Conservation (phyloP, 192 early-diverging fungal genomes). For the Rhizoclosmatium sp. region DNA sequence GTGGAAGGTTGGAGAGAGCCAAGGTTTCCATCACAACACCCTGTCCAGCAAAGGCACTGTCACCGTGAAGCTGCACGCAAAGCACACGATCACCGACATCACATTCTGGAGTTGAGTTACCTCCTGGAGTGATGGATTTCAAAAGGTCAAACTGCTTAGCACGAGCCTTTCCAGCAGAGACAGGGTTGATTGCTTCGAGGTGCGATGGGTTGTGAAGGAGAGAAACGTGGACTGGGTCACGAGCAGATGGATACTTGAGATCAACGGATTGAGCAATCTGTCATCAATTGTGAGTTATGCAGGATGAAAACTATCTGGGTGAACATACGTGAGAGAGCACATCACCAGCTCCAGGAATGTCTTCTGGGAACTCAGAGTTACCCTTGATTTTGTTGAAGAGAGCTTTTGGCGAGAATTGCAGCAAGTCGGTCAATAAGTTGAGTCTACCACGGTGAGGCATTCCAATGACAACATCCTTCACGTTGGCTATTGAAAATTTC, state of each 20-base stretch:
- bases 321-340: conserved; percentile 86
- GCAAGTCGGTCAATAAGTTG: conserved; percentile 88
- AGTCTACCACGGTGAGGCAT: conserved; percentile 98
- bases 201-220: conserved; percentile 98
- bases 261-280: conserved; percentile 56
- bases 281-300: background rate
- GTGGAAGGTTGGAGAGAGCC: conserved; percentile 93
- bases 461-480: conserved; percentile 86
- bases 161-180: conserved; percentile 94
- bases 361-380: conserved; percentile 85
- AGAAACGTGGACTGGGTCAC: conserved; percentile 77
- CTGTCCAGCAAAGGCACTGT: conserved; percentile 74
- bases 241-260: conserved; percentile 68
- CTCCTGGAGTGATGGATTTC: background rate
- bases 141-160: conserved; percentile 87
- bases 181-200: conserved; percentile 94
- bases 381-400: conserved; percentile 97
- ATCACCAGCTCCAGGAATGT: conserved; percentile 84
- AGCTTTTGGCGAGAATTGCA: conserved; percentile 79
- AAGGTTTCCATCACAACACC: conserved; percentile 97
- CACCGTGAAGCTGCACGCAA: conserved; percentile 95
- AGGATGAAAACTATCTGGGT: background rate
- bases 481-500: conserved; percentile 59
- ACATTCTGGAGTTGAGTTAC: conserved; percentile 58
- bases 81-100: conserved; percentile 91